Percentiles rank a stretch among this genome's conserved stretches.
Evolutionary conservation across 108 stramenopile species (phyloP).

Genomic region (Heterococcus sp.): DNA sequence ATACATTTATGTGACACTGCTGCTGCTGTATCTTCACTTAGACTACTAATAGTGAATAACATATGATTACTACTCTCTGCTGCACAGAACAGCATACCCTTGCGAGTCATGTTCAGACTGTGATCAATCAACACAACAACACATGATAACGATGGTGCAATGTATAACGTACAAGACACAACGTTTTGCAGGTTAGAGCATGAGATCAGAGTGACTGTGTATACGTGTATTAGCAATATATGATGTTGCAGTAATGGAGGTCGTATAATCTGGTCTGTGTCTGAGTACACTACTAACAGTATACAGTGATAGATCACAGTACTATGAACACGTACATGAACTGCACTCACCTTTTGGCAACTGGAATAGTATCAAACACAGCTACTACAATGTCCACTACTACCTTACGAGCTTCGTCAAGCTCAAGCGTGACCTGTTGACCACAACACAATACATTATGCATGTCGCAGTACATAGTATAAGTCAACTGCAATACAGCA

Average conservation of each 20-base stretch:
- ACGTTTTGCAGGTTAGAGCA: no score
- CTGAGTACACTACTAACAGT: no score
- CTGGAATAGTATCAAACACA: constrained; percentile 80
- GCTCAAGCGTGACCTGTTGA: background rate
- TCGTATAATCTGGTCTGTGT: no score
- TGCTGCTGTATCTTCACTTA: constrained; percentile 1
- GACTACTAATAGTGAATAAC: constrained; percentile 69
- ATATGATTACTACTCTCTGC: constrained; percentile 91
- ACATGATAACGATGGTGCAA: no score
- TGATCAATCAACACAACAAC: no score
- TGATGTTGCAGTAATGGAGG: no score
- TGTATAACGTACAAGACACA: no score
- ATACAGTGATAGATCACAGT: no score
- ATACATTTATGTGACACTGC: constrained; percentile 50
- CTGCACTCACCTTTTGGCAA: constrained; percentile 57
- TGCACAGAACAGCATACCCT: constrained; percentile 82
- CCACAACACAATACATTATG: background rate
- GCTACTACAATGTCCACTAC: background rate
- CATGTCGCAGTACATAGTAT: background rate
- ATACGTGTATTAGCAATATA: no score
- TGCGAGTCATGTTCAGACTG: constrained; percentile 78
- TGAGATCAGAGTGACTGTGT: no score
- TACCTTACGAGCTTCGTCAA: background rate
- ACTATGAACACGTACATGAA: no score
- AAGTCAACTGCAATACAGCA: background rate